These are phyloP conservation scores for Mycena amicta DNA, from an alignment of 768 basidiomycete genomes.

Conservation along the genomic window DNA sequence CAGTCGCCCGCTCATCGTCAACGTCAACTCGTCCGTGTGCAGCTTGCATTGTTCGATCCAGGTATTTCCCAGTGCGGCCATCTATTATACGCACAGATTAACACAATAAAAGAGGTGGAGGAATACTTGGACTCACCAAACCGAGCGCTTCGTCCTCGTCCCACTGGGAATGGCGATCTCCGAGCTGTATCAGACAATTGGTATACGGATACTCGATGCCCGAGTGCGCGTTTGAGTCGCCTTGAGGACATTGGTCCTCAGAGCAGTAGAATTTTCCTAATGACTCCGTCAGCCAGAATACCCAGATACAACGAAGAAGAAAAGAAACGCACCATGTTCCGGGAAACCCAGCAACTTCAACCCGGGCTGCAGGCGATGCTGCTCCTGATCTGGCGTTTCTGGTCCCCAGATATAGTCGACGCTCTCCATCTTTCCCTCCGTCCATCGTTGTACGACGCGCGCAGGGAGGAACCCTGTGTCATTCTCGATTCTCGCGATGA, in stretches of 20 bases:
- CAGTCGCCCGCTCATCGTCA: constrained; percentile 17
- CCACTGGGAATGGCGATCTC: constrained; percentile 7
- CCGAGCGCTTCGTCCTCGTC: constrained; percentile 16
- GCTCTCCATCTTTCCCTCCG: constrained; percentile 15
- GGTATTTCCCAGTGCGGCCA: constrained; percentile 6
- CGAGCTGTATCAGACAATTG: constrained; percentile 13
- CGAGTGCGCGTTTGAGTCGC: neutral
- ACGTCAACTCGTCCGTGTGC: constrained; percentile 14
- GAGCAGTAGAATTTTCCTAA: constrained; percentile 21
- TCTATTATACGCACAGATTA: neutral
- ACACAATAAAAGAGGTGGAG: neutral
- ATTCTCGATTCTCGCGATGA: constrained; percentile 1
- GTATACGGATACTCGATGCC: neutral
- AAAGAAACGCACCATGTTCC: neutral
- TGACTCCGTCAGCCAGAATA: no score
- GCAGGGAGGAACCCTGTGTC: constrained; percentile 13
- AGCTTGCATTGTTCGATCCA: constrained; percentile 16
- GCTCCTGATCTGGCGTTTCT: constrained; percentile 11
- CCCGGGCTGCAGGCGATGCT: constrained; percentile 9
- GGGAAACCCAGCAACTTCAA: constrained; percentile 9
- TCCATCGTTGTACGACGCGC: constrained; percentile 10
- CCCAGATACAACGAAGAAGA: neutral
- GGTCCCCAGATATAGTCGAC: constrained; percentile 11
- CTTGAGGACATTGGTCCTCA: constrained; percentile 8
- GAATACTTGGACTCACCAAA: neutral